These are phyloP conservation scores for Castanospermum australe DNA, from an alignment of 306 rosid genomes.

Conservation along the genomic window DNA sequence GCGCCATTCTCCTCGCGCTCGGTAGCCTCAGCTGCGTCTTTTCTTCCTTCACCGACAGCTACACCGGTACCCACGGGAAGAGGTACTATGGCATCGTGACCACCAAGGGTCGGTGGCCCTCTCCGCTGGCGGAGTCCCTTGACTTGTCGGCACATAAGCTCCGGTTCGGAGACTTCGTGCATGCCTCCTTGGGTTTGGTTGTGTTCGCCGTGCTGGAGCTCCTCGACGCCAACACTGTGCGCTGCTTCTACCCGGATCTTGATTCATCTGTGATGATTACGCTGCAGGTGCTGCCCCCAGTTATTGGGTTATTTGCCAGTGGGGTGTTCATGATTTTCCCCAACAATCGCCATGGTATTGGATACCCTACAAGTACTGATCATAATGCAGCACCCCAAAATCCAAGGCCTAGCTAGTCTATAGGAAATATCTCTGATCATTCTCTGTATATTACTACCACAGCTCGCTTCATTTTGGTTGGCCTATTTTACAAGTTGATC, in stretches of 20 bases:
- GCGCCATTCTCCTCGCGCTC: constrained; percentile 30
- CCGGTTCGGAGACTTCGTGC: constrained; percentile 63
- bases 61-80: constrained; percentile 44
- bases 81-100: constrained; percentile 63
- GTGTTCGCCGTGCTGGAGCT: constrained; percentile 63
- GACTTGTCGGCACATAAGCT: constrained; percentile 53
- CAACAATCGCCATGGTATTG: constrained; percentile 76
- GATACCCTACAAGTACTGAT: constrained; percentile 47
- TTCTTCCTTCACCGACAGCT: constrained; percentile 77
- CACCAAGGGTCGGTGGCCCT: constrained; percentile 61
- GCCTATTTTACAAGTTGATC: too few relatives aligned
- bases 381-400: constrained; percentile 2
- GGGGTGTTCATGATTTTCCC: constrained; percentile 56
- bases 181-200: constrained; percentile 45
- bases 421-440: neutral
- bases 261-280: constrained; percentile 40
- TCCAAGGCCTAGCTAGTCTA: neutral
- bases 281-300: constrained; percentile 56
- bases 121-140: constrained; percentile 21
- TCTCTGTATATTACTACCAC: too few relatives aligned
- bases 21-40: constrained; percentile 61
- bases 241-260: constrained; percentile 65
- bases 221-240: constrained; percentile 57
- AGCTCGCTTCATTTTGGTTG: too few relatives aligned
- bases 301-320: constrained; percentile 54